A percentile compares a stretch with the other conserved stretches of the same genome.
Evolutionary conservation across 257 asterid species (phyloP).

Genomic region (Cinchona pubescens): DNA sequence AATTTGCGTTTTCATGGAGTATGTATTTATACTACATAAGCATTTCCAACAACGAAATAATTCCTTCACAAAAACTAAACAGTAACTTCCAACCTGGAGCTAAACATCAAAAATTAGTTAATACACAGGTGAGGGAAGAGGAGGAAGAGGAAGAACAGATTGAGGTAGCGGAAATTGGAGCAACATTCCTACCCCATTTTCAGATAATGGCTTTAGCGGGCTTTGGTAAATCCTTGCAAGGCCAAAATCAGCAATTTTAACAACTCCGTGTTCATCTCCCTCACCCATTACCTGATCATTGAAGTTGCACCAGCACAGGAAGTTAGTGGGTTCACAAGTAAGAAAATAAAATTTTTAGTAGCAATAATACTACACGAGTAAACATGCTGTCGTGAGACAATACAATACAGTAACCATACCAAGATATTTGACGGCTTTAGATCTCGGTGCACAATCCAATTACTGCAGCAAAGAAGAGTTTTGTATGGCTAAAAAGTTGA

Average conservation of each 20-base stretch:
- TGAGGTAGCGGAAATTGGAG: neutral
- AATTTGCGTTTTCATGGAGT: neutral
- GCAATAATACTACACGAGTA: neutral
- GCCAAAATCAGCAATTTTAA: conserved; percentile 96
- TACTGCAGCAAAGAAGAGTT: conserved; percentile 63
- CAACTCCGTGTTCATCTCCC: conserved; percentile 95
- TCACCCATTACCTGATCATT: conserved; percentile 90
- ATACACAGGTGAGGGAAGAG: neutral
- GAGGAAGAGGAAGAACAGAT: neutral
- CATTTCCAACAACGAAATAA: neutral
- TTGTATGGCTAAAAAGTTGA: neutral
- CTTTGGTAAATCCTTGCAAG: conserved; percentile 97
- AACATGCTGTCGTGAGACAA: neutral
- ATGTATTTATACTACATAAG: neutral
- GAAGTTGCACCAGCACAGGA: conserved; percentile 14
- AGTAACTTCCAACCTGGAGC: neutral
- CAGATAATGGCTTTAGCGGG: conserved; percentile 79
- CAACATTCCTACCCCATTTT: conserved; percentile 72
- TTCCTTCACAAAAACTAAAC: neutral
- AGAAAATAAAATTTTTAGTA: neutral
- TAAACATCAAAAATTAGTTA: conserved; percentile 10
- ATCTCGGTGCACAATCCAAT: conserved; percentile 97
- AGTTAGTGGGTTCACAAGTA: conserved; percentile 13
- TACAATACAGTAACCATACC: conserved; percentile 39
- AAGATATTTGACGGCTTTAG: conserved; percentile 95